Percentiles rank a stretch among this genome's conserved stretches.
These are phyloP conservation scores for Microcos paniculata DNA, from an alignment of 345 rosid genomes.

Conservation along the genomic window DNA sequence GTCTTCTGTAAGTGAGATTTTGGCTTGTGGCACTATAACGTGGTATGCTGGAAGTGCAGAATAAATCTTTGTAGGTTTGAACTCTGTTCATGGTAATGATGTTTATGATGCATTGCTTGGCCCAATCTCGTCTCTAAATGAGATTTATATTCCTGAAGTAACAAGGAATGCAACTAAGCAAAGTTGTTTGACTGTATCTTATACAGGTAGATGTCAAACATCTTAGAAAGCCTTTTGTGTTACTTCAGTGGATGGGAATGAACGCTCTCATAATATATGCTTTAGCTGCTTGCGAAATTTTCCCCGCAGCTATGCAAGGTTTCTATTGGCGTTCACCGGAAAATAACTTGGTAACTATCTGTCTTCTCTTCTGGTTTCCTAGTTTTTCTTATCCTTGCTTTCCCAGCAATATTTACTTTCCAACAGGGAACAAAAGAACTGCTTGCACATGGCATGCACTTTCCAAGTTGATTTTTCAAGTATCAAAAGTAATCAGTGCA, in stretches of 20 bases:
- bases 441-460: neutral
- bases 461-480: neutral
- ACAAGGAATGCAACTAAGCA: neutral
- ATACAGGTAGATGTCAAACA: conserved; percentile 57
- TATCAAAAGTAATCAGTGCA: neutral
- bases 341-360: conserved; percentile 47
- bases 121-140: neutral
- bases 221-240: conserved; percentile 29
- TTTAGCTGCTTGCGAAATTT: conserved; percentile 54
- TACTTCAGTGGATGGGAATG: conserved; percentile 63
- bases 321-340: conserved; percentile 52
- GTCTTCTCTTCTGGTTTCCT: neutral
- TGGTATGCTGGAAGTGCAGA: neutral
- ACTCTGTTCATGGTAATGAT: neutral
- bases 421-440: neutral
- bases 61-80: neutral
- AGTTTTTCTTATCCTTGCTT: neutral
- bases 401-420: neutral
- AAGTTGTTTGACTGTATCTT: neutral
- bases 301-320: conserved; percentile 53
- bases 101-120: neutral
- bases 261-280: conserved; percentile 56
- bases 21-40: neutral
- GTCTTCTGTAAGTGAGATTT: neutral
- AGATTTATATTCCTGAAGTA: neutral